These are phyloP conservation scores for Solanum microdontum DNA, from an alignment of 257 asterid genomes.

Conservation along the genomic window DNA sequence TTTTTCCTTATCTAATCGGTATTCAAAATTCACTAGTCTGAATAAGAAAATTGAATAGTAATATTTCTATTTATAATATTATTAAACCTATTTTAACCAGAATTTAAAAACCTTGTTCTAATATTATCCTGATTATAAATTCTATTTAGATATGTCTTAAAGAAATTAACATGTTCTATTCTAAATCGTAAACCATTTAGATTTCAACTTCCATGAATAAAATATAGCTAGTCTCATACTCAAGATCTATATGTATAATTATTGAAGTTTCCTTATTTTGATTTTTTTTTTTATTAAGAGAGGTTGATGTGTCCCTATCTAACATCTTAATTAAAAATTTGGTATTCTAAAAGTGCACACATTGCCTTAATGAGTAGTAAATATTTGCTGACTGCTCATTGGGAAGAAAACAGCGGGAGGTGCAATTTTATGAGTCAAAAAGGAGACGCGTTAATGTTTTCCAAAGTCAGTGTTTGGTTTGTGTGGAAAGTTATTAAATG, in stretches of 20 bases:
- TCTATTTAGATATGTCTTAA: background rate
- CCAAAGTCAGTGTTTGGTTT: background rate
- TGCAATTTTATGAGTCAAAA: background rate
- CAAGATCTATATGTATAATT: background rate
- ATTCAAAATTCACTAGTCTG: fast-evolving
- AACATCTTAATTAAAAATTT: background rate
- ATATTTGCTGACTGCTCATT: background rate
- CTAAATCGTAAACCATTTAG: background rate
- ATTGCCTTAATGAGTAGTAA: background rate
- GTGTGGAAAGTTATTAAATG: too few species aligned
- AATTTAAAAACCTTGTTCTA: background rate
- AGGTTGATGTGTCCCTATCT: background rate
- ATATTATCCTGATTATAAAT: background rate
- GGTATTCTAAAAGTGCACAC: background rate
- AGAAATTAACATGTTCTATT: background rate
- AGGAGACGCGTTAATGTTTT: background rate
- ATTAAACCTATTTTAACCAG: background rate
- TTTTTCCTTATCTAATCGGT: background rate
- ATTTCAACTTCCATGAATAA: background rate
- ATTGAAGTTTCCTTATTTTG: background rate
- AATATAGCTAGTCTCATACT: background rate
- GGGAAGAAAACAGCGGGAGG: too few species aligned
- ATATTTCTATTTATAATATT: background rate
- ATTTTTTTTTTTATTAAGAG: background rate
- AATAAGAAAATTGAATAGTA: too few species aligned